Evolutionary conservation across 2,329 filamentous ascomycete species (phyloP), one percentile per base, ranked within the genome.

Genomic region (Annulohypoxylon truncatum): DNA sequence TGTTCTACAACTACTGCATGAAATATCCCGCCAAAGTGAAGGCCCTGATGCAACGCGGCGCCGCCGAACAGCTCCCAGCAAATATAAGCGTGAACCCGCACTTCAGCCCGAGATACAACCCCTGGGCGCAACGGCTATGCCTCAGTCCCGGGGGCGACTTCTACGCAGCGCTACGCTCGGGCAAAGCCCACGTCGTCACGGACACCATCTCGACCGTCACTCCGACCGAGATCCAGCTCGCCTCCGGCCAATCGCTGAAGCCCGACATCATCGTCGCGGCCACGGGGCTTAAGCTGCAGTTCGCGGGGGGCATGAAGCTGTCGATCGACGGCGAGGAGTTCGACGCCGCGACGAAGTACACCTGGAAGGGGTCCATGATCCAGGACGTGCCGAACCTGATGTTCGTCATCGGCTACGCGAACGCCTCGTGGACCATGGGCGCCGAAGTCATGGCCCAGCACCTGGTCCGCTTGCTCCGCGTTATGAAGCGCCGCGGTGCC

Each of bases 91-190:
- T 85, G 40, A 84, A 90, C 58, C 83, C 86, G 0, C 87, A 92
- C 75, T 92, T 92, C 77, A 85, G 84, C 5, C 90, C 90, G 0
- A 76, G 75, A 1, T 92, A 92, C 71, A 83, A 86, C 38, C 89
- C 89, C 0, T 90, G 92, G 83, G 85, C 93, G 58, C 92, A 96
- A 76, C 87, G 93, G 0, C 80, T 96, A 6, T 96, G 93, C 72
- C 81, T 93, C 64, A 89, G 79, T 15, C 84, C 84, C 0, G 81
- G 85, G 52, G 85, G 82, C 8, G 86, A 89, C 71, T 89, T 89
- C 72, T 88, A 83, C 77, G 75, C 82, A 47, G 80, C 83, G 0
- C 69, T 88, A 2, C 79, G 80, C 52, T 75, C 73, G 1, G 77
- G 79, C 1, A 85, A 85, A 59, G 77, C 79, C 1, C 76, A 81